A percentile compares a stretch with the other conserved stretches of the same genome.
These are phyloP conservation scores for Aureobasidium uvarum DNA, from an alignment of 2,329 filamentous ascomycete genomes.

Conservation along the genomic window DNA sequence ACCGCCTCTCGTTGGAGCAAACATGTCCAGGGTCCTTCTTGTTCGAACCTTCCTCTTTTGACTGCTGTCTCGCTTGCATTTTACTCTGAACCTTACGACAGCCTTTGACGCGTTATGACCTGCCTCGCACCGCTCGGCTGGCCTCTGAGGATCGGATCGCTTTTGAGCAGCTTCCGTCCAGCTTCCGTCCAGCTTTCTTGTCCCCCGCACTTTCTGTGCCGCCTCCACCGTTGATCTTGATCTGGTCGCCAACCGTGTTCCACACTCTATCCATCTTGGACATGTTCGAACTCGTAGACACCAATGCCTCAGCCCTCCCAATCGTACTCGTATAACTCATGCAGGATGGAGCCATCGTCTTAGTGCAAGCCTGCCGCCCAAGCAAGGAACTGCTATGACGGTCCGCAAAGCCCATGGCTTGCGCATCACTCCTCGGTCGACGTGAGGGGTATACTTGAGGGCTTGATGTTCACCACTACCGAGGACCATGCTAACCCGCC, in stretches of 20 bases:
- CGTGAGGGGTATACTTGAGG: constrained; percentile 18
- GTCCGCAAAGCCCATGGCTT: not conserved
- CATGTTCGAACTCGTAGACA: not conserved
- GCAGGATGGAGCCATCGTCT: not conserved
- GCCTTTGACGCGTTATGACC: constrained; percentile 11
- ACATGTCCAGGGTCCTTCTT: not conserved
- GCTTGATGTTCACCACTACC: constrained; percentile 5
- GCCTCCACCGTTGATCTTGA: not conserved
- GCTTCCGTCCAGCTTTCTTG: not conserved
- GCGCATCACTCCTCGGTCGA: not conserved
- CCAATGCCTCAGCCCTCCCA: not conserved
- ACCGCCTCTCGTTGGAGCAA: not conserved
- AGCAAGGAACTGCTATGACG: not conserved
- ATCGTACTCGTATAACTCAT: not conserved
- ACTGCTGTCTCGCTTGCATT: constrained; percentile 9
- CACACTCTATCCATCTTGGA: not conserved
- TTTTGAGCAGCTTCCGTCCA: not conserved
- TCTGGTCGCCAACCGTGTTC: not conserved
- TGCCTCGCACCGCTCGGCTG: not conserved
- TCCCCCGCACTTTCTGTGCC: constrained; percentile 16
- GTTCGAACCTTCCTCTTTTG: constrained; percentile 8
- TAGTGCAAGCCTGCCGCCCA: not conserved
- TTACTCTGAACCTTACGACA: not conserved
- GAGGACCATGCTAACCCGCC: not conserved
- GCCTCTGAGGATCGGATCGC: not conserved